phyloP scores from a whole-genome alignment of 306 rosid genomes.

The Rosa rugosa region DNA sequence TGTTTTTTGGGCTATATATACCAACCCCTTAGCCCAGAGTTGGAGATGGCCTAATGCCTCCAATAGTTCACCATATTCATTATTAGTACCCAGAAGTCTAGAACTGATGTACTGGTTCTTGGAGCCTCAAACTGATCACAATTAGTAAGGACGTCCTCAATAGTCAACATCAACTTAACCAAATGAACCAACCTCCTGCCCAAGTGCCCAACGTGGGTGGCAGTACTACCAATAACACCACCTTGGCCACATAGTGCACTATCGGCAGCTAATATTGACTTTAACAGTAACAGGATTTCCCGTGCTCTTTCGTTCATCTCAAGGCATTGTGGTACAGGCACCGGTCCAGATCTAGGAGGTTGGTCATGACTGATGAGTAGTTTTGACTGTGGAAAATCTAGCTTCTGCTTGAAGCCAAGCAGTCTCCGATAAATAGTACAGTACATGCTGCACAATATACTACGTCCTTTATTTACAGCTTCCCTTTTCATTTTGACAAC shows the following conservation, averaged over 20 bases:
- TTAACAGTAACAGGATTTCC: neutral
- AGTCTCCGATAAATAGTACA: slow-evolving; percentile 9
- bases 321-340: neutral
- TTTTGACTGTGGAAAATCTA: slow-evolving; percentile 12
- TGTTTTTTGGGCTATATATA: no score
- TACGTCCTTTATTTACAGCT: no score
- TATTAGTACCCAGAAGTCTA: no score
- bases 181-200: neutral
- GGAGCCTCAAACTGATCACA: neutral
- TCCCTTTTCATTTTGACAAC: no score
- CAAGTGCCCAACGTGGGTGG: neutral
- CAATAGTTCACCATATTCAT: neutral
- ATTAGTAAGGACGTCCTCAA: neutral
- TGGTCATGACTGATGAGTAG: neutral
- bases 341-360: neutral
- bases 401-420: slow-evolving; percentile 24
- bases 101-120: neutral
- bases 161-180: neutral
- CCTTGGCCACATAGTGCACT: no score
- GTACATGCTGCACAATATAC: no score
- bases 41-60: no score
- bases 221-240: neutral
- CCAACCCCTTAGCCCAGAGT: no score
- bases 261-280: neutral
- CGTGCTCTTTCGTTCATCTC: slow-evolving; percentile 11